phyloP scores from a whole-genome alignment of 495 filamentous ascomycete genomes.

The Immersiella caudata region DNA sequence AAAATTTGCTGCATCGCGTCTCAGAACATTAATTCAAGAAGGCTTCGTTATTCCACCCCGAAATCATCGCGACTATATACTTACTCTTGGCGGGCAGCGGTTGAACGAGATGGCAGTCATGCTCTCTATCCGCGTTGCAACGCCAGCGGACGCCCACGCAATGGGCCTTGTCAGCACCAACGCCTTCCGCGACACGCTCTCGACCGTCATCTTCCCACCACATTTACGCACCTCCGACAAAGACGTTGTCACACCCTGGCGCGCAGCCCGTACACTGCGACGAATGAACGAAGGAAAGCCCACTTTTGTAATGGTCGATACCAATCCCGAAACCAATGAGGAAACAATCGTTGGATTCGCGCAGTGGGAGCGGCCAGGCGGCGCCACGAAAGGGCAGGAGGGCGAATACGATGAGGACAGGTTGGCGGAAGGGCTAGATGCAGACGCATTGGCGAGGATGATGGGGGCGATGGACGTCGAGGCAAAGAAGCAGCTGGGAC shows the following conservation, averaged over 20 bases:
- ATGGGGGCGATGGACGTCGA: conserved; percentile 11
- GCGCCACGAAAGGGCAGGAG: neutral
- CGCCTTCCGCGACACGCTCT: conserved; percentile 28
- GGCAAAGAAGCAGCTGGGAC: conserved; percentile 21
- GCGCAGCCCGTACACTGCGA: conserved; percentile 14
- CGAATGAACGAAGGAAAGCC: conserved; percentile 27
- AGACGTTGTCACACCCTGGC: conserved; percentile 29
- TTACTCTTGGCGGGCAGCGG: no score
- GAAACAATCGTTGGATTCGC: conserved; percentile 29
- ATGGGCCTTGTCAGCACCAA: conserved; percentile 24
- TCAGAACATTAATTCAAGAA: no score
- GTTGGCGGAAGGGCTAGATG: conserved; percentile 19
- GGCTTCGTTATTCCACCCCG: no score
- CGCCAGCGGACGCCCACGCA: conserved; percentile 19
- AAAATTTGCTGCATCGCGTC: no score
- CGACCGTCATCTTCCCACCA: conserved; percentile 26
- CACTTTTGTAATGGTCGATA: conserved; percentile 31
- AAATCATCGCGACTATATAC: no score
- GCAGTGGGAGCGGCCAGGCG: conserved; percentile 31
- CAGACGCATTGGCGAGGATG: conserved; percentile 4
- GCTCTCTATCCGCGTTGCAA: conserved; percentile 28
- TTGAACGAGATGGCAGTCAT: no score
- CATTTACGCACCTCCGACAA: conserved; percentile 18
- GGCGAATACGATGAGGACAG: neutral
- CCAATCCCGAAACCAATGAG: neutral